A percentile compares a stretch with the other conserved stretches of the same genome.
phyloP scores from a whole-genome alignment of 805 yeast species.

The Metschnikowia cubensis region DNA sequence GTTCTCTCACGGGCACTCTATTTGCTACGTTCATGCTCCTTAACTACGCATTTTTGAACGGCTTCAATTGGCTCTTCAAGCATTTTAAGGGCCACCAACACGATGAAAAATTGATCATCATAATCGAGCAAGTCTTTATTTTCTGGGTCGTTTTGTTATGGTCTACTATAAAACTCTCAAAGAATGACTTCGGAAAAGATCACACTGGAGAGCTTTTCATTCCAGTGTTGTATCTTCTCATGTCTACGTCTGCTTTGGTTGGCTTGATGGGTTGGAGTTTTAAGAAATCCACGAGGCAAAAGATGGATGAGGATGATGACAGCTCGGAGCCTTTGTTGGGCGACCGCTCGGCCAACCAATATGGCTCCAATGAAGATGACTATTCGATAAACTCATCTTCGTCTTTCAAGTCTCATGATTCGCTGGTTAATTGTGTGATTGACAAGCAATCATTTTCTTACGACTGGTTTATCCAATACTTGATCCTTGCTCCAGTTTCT shows the following conservation, averaged over 20 bases:
- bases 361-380: conserved; percentile 14
- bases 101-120: conserved; percentile 52
- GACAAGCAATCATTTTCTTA: conserved; percentile 49
- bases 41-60: conserved; percentile 55
- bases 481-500: conserved; percentile 63
- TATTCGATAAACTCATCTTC: conserved; percentile 21
- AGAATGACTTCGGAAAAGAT: conserved; percentile 37
- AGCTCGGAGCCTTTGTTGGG: conserved; percentile 32
- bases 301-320: conserved; percentile 14
- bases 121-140: conserved; percentile 50
- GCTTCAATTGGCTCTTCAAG: conserved; percentile 31
- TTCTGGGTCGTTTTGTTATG: conserved; percentile 54
- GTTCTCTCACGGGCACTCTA: conserved; percentile 35
- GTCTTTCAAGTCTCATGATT: conserved; percentile 14
- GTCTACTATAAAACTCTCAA: conserved; percentile 45
- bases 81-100: conserved; percentile 33
- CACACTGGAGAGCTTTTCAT: conserved; percentile 54
- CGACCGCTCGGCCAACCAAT: conserved; percentile 11
- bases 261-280: conserved; percentile 51
- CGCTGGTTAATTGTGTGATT: conserved; percentile 15
- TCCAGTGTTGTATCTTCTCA: conserved; percentile 43
- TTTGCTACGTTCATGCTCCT: conserved; percentile 47
- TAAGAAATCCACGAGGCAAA: conserved; percentile 13
- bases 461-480: conserved; percentile 79
- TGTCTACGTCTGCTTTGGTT: conserved; percentile 44